phyloP scores from a whole-genome alignment of 805 yeast species.

The Saccharomycopsis babjevae region DNA sequence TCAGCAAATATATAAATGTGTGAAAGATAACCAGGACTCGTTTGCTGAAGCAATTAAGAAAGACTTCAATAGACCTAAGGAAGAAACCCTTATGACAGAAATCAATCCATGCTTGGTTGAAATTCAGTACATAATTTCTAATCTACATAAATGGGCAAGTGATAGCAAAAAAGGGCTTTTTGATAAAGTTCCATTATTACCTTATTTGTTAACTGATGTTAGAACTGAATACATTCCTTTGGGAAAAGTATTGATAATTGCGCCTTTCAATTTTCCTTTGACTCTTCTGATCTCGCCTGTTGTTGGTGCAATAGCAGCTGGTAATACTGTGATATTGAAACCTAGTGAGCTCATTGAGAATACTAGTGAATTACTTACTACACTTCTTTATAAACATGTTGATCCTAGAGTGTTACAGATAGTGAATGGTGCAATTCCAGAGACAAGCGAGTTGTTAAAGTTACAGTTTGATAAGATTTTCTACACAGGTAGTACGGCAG shows the following conservation, averaged over 20 bases:
- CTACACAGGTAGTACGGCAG: conserved; percentile 72
- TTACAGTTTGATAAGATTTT: conserved; percentile 72
- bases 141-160: conserved; percentile 51
- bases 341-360: conserved; percentile 66
- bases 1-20: conserved; percentile 52
- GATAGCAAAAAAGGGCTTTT: conserved; percentile 30
- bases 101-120: conserved; percentile 41
- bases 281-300: conserved; percentile 54
- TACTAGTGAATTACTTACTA: conserved; percentile 46
- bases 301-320: conserved; percentile 75
- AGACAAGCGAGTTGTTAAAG: conserved; percentile 48
- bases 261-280: conserved; percentile 79
- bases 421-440: conserved; percentile 40
- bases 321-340: conserved; percentile 70
- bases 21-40: conserved; percentile 46
- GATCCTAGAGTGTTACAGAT: conserved; percentile 48
- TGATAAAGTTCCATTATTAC: conserved; percentile 21
- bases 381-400: conserved; percentile 39
- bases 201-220: conserved; percentile 28
- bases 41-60: conserved; percentile 46
- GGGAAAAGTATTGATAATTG: conserved; percentile 65
- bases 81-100: conserved; percentile 59
- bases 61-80: conserved; percentile 58
- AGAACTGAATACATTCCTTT: conserved; percentile 33
- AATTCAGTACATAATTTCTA: conserved; percentile 45